Evolutionary conservation across 768 basidiomycete genomes (phyloP).

Genomic region (Suillus paluster): DNA sequence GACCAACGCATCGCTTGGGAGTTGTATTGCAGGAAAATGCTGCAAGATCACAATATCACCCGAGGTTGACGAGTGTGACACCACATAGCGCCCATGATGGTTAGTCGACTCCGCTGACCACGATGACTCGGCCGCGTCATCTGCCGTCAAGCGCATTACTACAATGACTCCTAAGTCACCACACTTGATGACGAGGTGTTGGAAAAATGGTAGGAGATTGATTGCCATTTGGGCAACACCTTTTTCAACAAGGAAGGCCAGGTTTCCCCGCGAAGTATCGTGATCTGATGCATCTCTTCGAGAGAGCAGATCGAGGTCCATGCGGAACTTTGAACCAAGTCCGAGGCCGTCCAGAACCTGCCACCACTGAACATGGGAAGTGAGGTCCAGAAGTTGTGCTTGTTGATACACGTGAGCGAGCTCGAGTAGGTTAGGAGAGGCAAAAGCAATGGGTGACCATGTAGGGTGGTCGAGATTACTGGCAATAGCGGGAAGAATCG

Average conservation of each 20-base stretch:
- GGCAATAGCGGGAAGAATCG: slow-evolving; percentile 67
- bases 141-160: slow-evolving; percentile 56
- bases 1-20: slow-evolving; percentile 43
- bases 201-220: slow-evolving; percentile 83
- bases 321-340: slow-evolving; percentile 69
- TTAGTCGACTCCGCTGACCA: slow-evolving; percentile 60
- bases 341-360: slow-evolving; percentile 60
- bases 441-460: slow-evolving; percentile 62
- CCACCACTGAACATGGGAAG: slow-evolving; percentile 68
- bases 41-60: slow-evolving; percentile 62
- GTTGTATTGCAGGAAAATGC: slow-evolving; percentile 67
- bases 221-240: slow-evolving; percentile 84
- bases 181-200: slow-evolving; percentile 84
- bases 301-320: slow-evolving; percentile 65
- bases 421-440: slow-evolving; percentile 88
- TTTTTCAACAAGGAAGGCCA: slow-evolving; percentile 66
- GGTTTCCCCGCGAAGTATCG: slow-evolving; percentile 44
- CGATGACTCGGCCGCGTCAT: slow-evolving; percentile 43
- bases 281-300: slow-evolving; percentile 47
- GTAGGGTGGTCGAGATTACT: slow-evolving; percentile 37
- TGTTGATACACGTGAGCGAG: slow-evolving; percentile 61
- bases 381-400: slow-evolving; percentile 53
- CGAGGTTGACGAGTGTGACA: slow-evolving; percentile 51
- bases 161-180: slow-evolving; percentile 71
- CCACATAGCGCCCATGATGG: slow-evolving; percentile 49